These are phyloP conservation scores for Botrytis paeoniae DNA, from an alignment of 2,329 filamentous ascomycete genomes.

Conservation along the genomic window DNA sequence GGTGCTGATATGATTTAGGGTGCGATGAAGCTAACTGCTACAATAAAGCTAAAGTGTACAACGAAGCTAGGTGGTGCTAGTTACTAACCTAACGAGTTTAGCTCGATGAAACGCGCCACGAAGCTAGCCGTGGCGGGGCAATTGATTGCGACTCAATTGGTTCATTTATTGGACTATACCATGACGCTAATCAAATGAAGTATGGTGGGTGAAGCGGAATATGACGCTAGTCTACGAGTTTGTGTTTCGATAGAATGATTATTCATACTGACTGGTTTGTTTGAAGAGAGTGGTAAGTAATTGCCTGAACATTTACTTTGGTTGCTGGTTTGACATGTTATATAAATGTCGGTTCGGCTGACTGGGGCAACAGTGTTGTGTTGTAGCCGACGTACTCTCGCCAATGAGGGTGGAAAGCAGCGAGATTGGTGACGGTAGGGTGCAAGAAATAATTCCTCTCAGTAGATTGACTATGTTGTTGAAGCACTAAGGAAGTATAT, in stretches of 20 bases:
- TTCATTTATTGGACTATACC: accelerated
- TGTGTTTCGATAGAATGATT: neutral
- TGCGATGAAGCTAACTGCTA: neutral
- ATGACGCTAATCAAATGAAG: neutral
- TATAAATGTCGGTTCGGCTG: neutral
- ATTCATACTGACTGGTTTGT: neutral
- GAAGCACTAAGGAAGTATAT: neutral
- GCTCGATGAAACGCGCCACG: neutral
- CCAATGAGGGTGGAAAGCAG: neutral
- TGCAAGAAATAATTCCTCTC: neutral
- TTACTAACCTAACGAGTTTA: neutral
- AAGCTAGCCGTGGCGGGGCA: neutral
- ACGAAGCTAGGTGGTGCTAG: neutral
- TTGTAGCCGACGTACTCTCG: neutral
- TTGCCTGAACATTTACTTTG: neutral
- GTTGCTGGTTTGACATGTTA: neutral
- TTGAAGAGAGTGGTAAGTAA: neutral
- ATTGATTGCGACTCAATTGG: neutral
- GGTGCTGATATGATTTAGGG: neutral
- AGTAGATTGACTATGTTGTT: accelerated
- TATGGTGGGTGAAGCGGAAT: neutral
- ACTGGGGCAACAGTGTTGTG: neutral
- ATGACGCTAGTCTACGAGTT: neutral
- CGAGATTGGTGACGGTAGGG: neutral
- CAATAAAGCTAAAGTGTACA: neutral